Base-by-base conservation (phyloP, 352 stramenopile genomes). In the Phytophthora ohioensis region DNA sequence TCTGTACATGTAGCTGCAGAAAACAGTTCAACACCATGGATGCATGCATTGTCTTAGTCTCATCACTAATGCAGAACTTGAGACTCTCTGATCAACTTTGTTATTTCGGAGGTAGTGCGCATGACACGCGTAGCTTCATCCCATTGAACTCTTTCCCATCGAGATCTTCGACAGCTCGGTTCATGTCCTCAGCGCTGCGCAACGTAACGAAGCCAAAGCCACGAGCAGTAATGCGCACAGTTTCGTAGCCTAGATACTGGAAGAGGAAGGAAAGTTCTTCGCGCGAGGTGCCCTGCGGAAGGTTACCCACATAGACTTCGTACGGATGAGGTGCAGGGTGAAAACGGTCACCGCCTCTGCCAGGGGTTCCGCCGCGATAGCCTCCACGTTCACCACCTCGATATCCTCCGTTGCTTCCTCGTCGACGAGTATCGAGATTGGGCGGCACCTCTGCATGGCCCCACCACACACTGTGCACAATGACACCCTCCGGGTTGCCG, bases 391-490 rank as follows among this genome's bases (percentile, higher is more conserved):
- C 81, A 3, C 73, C 72, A 15, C 75, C 75, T 13, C 80, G 78
- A 55, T 82, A 72, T 21, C 67, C 73, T 10, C 82, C 76, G 46
- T 71, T 75, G 42, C 62, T 74, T 43, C 75, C 77, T 5, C 81
- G 80, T 10, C 80, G 75, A 72, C 85, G 73, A 41, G 82, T 74
- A 41, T 92, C 85, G 5, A 91, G 68, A n/a, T 87, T 90, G 1
- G 86, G 69, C n/a, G 84, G 84, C 15, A 86, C 79, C 47, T 95
- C 85, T 0, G 85, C 85, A 47, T 95, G 88, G 10, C 88, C 88
- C 88, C 88, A 95, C 88, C 88, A 95, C 13, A 95, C 85, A 64
- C 76, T 92, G 71, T 95, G 88, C 32, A 95, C 79, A 38, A 91
- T 72, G 9, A 95, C 81, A 8, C 84, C 78, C 54, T 95, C 85